Evolutionary conservation across 176 grass and related monocot species (phyloP).

Genomic region (sorghum (Sorghum bicolor)): DNA sequence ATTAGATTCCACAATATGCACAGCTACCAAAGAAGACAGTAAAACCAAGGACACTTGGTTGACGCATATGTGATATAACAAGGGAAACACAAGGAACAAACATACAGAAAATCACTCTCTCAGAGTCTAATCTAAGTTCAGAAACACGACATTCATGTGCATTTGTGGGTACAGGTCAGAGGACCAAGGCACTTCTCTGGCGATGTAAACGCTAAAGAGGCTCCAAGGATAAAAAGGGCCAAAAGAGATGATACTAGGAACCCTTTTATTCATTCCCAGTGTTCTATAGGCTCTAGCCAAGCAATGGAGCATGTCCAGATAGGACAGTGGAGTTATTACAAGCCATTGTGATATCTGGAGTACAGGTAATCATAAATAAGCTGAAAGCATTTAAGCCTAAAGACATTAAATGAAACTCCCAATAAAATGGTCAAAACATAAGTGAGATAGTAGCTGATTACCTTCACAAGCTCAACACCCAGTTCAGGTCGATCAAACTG

Average conservation of each 20-base stretch:
- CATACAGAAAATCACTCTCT: background rate
- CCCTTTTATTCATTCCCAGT: background rate
- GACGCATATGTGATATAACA: background rate
- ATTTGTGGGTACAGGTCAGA: background rate
- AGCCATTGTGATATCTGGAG: background rate
- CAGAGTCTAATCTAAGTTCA: background rate
- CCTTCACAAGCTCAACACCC: conserved; percentile 82
- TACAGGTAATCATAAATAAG: conserved; percentile 19
- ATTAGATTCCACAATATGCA: background rate
- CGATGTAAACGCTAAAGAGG: background rate
- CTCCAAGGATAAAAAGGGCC: background rate
- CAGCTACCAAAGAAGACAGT: background rate
- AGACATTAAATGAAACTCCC: conserved; percentile 12
- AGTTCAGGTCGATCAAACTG: conserved; percentile 89
- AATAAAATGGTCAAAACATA: conserved; percentile 3
- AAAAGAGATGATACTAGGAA: background rate
- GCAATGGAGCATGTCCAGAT: background rate
- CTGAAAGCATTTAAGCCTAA: conserved; percentile 14
- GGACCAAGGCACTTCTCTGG: background rate
- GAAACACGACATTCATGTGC: background rate
- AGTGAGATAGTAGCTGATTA: conserved; percentile 41
- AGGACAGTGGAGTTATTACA: background rate
- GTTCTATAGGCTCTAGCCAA: background rate
- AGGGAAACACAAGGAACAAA: background rate
- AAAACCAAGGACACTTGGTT: background rate